Evolutionary conservation across 768 basidiomycete species (phyloP).

Genomic region (Termitomyces sp.): DNA sequence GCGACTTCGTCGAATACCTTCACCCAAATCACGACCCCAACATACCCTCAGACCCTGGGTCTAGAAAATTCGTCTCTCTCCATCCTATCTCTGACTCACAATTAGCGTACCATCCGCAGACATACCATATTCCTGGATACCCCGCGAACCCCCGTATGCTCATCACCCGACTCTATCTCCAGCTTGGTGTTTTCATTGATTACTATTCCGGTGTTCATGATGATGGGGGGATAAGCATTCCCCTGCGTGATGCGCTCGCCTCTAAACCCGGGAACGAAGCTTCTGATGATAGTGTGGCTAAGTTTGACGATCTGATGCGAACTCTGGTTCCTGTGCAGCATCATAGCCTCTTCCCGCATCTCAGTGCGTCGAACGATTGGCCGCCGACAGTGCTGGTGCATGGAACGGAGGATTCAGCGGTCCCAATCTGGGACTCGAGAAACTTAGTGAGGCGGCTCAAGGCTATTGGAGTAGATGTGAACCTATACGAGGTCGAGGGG

Average conservation of each 20-base stretch:
- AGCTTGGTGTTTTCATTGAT: slow-evolving; percentile 55
- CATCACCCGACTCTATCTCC: slow-evolving; percentile 53
- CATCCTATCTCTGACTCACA: slow-evolving; percentile 36
- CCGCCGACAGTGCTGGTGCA: slow-evolving; percentile 47
- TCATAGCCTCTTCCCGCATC: slow-evolving; percentile 42
- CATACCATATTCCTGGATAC: slow-evolving; percentile 49
- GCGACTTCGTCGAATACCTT: slow-evolving; percentile 41
- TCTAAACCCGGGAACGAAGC: neutral
- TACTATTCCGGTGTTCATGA: slow-evolving; percentile 50
- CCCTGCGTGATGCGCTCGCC: slow-evolving; percentile 27
- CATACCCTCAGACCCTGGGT: neutral
- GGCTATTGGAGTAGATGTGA: slow-evolving; percentile 25
- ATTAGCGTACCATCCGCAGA: slow-evolving; percentile 41
- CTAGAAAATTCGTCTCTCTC: slow-evolving; percentile 14
- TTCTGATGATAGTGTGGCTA: neutral
- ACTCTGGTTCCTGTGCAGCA: slow-evolving; percentile 25
- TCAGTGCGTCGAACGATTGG: slow-evolving; percentile 32
- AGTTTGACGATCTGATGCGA: slow-evolving; percentile 10
- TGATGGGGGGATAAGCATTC: slow-evolving; percentile 41
- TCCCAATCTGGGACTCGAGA: slow-evolving; percentile 38
- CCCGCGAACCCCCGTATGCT: slow-evolving; percentile 64
- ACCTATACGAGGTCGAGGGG: slow-evolving; percentile 21
- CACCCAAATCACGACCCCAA: slow-evolving; percentile 33
- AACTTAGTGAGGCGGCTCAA: slow-evolving; percentile 27
- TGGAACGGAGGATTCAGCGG: slow-evolving; percentile 45